Evolutionary conservation across 345 rosid species (phyloP).

Genomic region (Nephelium lappaceum): DNA sequence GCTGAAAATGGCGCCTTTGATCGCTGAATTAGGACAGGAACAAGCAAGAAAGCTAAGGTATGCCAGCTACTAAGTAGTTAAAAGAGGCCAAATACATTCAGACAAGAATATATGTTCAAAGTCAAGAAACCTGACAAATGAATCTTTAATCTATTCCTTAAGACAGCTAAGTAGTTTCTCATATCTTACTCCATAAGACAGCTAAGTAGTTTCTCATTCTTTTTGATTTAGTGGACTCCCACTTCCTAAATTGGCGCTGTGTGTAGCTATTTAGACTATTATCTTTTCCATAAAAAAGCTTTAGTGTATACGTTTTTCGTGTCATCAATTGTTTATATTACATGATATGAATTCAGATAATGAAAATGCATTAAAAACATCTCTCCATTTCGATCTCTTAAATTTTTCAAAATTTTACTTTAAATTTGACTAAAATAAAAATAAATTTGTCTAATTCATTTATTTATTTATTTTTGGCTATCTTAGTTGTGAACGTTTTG

Average conservation of each 20-base stretch:
- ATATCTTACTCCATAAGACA: constrained; percentile 16
- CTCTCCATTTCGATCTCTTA: no score
- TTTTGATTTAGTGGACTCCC: constrained; percentile 19
- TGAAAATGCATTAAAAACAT: no score
- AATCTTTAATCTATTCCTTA: background rate
- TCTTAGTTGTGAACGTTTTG: no score
- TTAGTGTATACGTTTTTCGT: no score
- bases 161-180: constrained; percentile 25
- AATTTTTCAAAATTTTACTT: no score
- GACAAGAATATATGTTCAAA: constrained; percentile 23
- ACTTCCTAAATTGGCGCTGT: constrained; percentile 30
- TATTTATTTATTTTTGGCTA: no score
- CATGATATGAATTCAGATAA: no score
- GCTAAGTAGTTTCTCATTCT: constrained; percentile 18
- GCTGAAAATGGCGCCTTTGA: background rate
- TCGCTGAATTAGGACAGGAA: background rate
- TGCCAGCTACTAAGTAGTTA: constrained; percentile 18
- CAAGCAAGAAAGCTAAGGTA: background rate
- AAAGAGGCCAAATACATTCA: constrained; percentile 26
- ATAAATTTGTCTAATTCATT: no score
- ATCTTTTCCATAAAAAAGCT: no score
- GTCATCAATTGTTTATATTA: no score
- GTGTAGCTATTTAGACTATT: background rate
- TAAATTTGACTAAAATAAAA: no score
- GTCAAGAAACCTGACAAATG: constrained; percentile 22